A percentile compares a stretch with the other conserved stretches of the same genome.
Conservation (phyloP, 1,284 basidiomycete genomes). For the Macrocystidia cucumis region DNA sequence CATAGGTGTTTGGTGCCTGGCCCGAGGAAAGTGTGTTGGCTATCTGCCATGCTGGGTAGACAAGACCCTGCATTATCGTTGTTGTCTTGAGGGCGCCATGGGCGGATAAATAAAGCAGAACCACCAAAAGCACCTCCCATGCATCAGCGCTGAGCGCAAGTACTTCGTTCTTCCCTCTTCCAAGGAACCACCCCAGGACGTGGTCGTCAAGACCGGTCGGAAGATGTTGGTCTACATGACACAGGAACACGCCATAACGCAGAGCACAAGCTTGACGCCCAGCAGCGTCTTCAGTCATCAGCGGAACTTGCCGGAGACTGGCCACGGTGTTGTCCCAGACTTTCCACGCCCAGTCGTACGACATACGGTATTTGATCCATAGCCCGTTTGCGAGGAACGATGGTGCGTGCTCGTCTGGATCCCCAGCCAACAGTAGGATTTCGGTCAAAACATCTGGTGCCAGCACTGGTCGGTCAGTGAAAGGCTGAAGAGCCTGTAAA, state of each 20-base stretch:
- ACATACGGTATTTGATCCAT: conserved; percentile 72
- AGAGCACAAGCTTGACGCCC: conserved; percentile 44
- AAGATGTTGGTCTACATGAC: conserved; percentile 67
- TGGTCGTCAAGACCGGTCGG: conserved; percentile 61
- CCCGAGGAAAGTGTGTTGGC: conserved; percentile 30
- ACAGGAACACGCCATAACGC: conserved; percentile 61
- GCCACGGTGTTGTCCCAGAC: conserved; percentile 76
- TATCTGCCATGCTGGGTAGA: conserved; percentile 67
- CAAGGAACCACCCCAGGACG: conserved; percentile 61
- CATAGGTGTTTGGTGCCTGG: conserved; percentile 31
- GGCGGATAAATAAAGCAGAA: conserved; percentile 58
- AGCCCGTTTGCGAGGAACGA: conserved; percentile 65
- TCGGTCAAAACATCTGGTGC: conserved; percentile 60
- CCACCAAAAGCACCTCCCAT: conserved; percentile 58
- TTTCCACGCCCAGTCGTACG: conserved; percentile 65
- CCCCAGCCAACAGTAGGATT: conserved; percentile 53
- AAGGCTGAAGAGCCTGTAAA: conserved; percentile 35
- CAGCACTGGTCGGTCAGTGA: conserved; percentile 33
- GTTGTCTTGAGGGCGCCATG: conserved; percentile 63
- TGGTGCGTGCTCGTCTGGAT: conserved; percentile 48
- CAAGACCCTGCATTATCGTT: conserved; percentile 61
- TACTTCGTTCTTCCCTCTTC: conserved; percentile 55
- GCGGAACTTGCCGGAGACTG: conserved; percentile 57
- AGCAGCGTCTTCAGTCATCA: conserved; percentile 38
- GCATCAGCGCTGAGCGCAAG: conserved; percentile 45